These are phyloP conservation scores for Arthrinium puccinioides DNA, from an alignment of 2,329 filamentous ascomycete genomes.

Conservation along the genomic window DNA sequence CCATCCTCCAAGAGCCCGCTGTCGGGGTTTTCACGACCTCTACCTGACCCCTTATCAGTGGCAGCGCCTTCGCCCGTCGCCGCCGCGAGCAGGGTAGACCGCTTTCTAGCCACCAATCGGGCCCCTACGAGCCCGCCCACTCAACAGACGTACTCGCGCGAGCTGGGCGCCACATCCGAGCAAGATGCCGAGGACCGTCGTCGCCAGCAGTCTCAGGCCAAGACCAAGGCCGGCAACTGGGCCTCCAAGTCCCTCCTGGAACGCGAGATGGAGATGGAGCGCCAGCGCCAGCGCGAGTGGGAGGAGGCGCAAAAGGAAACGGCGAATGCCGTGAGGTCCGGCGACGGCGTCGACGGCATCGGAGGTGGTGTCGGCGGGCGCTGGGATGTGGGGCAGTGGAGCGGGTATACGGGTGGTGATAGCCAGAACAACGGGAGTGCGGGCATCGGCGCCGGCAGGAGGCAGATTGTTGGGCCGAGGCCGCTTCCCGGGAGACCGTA, in stretches of 20 bases:
- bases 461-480: conserved; percentile 74
- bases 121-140: conserved; percentile 33
- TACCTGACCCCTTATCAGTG: conserved; percentile 17
- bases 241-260: conserved; percentile 66
- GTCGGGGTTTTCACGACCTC: conserved; percentile 14
- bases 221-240: conserved; percentile 56
- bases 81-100: conserved; percentile 51
- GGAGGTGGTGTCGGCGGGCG: conserved; percentile 59
- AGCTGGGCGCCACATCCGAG: conserved; percentile 51
- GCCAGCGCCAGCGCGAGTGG: conserved; percentile 72
- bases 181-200: conserved; percentile 55
- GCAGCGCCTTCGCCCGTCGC: conserved; percentile 10
- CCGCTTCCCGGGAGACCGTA: conserved; percentile 46
- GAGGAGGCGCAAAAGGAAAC: conserved; percentile 65
- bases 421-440: conserved; percentile 60
- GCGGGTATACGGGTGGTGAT: conserved; percentile 68
- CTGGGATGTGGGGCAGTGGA: conserved; percentile 74
- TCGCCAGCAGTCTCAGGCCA: conserved; percentile 48
- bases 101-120: conserved; percentile 48
- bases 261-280: conserved; percentile 73
- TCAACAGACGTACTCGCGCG: conserved; percentile 45
- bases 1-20: conserved; percentile 8
- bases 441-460: conserved; percentile 62
- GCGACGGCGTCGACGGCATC: conserved; percentile 51
- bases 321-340: conserved; percentile 44